Evolutionary conservation across 768 basidiomycete genomes (phyloP).

Genomic region (Leucosporidium scottii): DNA sequence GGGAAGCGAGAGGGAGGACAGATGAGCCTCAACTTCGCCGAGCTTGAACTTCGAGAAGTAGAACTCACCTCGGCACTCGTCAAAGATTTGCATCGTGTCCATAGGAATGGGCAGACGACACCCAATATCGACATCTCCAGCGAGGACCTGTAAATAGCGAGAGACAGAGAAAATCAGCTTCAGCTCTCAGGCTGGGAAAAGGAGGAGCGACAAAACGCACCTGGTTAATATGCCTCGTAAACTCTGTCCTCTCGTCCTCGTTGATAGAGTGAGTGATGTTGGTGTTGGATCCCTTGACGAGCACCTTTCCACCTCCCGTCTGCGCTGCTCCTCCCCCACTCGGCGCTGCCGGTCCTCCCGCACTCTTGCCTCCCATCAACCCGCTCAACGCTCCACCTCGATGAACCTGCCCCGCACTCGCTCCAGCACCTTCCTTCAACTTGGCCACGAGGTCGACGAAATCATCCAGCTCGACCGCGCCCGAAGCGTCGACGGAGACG

Average conservation of each 20-base stretch:
- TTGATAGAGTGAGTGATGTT: slow-evolving; percentile 96
- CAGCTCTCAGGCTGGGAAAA: background rate
- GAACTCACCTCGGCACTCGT: slow-evolving; percentile 65
- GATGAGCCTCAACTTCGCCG: background rate
- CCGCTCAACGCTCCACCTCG: slow-evolving; percentile 33
- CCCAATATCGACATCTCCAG: slow-evolving; percentile 78
- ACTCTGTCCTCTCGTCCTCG: slow-evolving; percentile 88
- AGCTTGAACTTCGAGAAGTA: background rate
- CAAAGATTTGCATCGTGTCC: slow-evolving; percentile 95
- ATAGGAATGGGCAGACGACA: slow-evolving; percentile 83
- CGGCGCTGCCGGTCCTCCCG: background rate
- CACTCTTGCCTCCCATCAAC: slow-evolving; percentile 10
- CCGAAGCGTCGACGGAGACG: slow-evolving; percentile 80
- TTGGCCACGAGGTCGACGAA: slow-evolving; percentile 94
- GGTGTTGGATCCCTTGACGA: slow-evolving; percentile 86
- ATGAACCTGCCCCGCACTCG: slow-evolving; percentile 27
- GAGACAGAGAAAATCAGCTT: background rate
- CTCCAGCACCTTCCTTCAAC: slow-evolving; percentile 45
- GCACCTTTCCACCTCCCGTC: slow-evolving; percentile 68
- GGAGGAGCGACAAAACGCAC: slow-evolving; percentile 48
- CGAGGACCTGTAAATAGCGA: slow-evolving; percentile 59
- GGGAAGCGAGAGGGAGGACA: background rate
- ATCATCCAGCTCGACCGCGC: slow-evolving; percentile 93
- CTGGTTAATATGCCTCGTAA: slow-evolving; percentile 96
- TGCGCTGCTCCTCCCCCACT: slow-evolving; percentile 52